Conservation (phyloP, 352 stramenopile genomes). For the Globisporangium spiculum region DNA sequence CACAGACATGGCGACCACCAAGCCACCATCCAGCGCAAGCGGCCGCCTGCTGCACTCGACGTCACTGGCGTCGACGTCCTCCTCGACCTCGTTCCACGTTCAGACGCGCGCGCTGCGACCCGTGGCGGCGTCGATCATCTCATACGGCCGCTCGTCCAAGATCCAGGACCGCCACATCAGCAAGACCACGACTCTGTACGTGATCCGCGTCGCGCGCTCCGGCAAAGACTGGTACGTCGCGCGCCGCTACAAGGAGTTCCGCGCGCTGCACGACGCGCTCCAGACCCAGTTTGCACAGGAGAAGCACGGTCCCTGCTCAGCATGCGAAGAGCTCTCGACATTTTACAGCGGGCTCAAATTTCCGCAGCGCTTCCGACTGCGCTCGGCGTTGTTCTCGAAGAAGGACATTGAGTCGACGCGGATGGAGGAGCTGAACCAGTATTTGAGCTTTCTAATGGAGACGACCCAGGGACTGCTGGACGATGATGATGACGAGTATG, state of each 20-base stretch:
- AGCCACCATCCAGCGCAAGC: background rate
- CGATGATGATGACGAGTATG: slow-evolving; percentile 42
- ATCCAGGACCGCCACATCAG: slow-evolving; percentile 25
- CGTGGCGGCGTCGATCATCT: slow-evolving; percentile 60
- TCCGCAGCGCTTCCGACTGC: slow-evolving; percentile 50
- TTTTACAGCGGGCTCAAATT: slow-evolving; percentile 48
- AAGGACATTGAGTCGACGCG: slow-evolving; percentile 50
- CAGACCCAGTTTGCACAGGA: slow-evolving; percentile 24
- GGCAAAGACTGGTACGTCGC: slow-evolving; percentile 68
- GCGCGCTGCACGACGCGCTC: slow-evolving; percentile 45
- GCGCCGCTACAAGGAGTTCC: slow-evolving; percentile 76
- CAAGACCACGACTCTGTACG: slow-evolving; percentile 63
- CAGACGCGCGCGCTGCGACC: slow-evolving; percentile 52
- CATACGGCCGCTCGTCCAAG: slow-evolving; percentile 63
- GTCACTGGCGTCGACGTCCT: slow-evolving; percentile 17
- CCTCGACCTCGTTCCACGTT: slow-evolving; percentile 25
- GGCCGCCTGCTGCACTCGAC: slow-evolving; percentile 6
- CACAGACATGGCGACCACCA: background rate
- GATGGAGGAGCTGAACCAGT: slow-evolving; percentile 64
- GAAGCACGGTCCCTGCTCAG: slow-evolving; percentile 25
- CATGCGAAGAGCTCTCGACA: slow-evolving; percentile 47
- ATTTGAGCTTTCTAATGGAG: slow-evolving; percentile 62
- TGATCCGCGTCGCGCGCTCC: slow-evolving; percentile 57
- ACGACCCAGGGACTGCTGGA: slow-evolving; percentile 62
- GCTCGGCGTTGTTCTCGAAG: slow-evolving; percentile 48